These are phyloP conservation scores for Saccharomycopsis oosterbeekiorum DNA, from an alignment of 805 yeast genomes.

Conservation along the genomic window DNA sequence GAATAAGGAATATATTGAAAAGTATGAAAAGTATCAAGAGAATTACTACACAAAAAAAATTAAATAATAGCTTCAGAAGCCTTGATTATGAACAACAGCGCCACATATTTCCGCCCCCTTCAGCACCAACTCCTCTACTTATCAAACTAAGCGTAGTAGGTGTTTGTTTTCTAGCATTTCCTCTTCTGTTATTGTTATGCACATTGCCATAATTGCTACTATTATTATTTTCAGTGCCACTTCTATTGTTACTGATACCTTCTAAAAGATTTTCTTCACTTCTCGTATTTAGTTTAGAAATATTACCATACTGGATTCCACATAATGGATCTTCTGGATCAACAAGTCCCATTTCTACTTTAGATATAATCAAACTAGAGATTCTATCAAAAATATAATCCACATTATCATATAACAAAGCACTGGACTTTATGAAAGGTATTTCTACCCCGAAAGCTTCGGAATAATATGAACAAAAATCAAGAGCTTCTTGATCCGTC, in stretches of 20 bases:
- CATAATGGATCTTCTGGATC: slow-evolving; percentile 37
- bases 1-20: no score
- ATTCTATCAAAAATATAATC: slow-evolving; percentile 32
- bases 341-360: slow-evolving; percentile 37
- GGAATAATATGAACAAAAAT: slow-evolving; percentile 25
- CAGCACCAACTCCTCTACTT: slow-evolving; percentile 7
- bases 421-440: slow-evolving; percentile 32
- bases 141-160: slow-evolving; percentile 15
- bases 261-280: slow-evolving; percentile 18
- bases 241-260: slow-evolving; percentile 19
- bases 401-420: slow-evolving; percentile 33
- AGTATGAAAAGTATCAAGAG: no score
- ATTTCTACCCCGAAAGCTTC: slow-evolving; percentile 24
- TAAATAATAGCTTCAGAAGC: no score
- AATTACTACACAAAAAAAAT: no score
- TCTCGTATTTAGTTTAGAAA: slow-evolving; percentile 30
- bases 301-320: slow-evolving; percentile 45
- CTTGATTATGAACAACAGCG: neutral
- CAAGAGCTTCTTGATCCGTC: slow-evolving; percentile 27
- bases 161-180: slow-evolving; percentile 4
- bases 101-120: neutral
- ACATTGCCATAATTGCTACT: slow-evolving; percentile 19
- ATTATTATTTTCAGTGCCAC: slow-evolving; percentile 4
- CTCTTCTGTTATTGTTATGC: neutral
- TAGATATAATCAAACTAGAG: slow-evolving; percentile 33